Conservation (phyloP, 129 eudicot genomes). For the Flaveria linearis region DNA sequence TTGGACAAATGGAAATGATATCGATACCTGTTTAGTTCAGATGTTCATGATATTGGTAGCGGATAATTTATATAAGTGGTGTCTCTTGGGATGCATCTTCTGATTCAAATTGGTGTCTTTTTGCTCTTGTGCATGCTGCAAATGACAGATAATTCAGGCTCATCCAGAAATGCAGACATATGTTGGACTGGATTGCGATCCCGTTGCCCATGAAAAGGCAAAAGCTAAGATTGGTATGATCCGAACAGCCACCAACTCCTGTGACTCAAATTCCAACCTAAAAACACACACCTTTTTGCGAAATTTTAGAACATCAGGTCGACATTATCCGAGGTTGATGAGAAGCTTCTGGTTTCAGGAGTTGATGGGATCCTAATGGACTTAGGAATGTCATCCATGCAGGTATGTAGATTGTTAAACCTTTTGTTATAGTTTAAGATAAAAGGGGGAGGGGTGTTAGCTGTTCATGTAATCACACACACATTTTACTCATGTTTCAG, state of each 20-base stretch:
- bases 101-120: constrained; percentile 8
- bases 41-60: not conserved
- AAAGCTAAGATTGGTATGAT: constrained; percentile 49
- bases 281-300: constrained; percentile 53
- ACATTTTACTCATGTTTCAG: not conserved
- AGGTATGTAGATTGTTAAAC: constrained; percentile 45
- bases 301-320: constrained; percentile 65
- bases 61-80: not conserved
- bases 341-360: constrained; percentile 49
- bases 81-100: constrained; percentile 17
- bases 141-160: constrained; percentile 68
- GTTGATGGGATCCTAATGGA: constrained; percentile 89
- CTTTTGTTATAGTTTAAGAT: not conserved
- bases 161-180: constrained; percentile 80
- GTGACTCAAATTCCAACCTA: constrained; percentile 35
- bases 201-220: constrained; percentile 85
- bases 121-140: constrained; percentile 13
- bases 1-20: not conserved
- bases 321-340: constrained; percentile 64
- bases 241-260: constrained; percentile 32
- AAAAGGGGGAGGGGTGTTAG: not conserved
- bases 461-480: not conserved
- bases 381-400: constrained; percentile 99
- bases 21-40: not conserved
- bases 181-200: constrained; percentile 90